These are phyloP conservation scores for Hanseniaspora meyeri DNA, from an alignment of 805 yeast genomes.

Conservation along the genomic window DNA sequence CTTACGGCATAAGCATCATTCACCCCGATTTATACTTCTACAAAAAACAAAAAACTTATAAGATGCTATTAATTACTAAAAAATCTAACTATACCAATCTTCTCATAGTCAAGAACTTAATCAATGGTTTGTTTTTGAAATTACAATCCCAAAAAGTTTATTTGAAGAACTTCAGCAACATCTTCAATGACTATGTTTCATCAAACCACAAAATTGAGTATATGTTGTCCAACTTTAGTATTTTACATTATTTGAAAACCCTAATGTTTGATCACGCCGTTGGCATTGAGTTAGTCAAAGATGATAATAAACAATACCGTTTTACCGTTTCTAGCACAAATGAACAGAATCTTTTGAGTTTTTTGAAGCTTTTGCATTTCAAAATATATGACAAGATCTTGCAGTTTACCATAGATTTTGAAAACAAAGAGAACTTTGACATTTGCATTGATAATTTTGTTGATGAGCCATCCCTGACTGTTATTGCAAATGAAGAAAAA, in stretches of 20 bases:
- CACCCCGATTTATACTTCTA: conserved; percentile 17
- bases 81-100: conserved; percentile 15
- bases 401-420: conserved; percentile 19
- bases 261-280: conserved; percentile 24
- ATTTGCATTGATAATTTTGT: background rate
- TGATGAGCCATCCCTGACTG: conserved; percentile 2
- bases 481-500: background rate
- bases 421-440: background rate
- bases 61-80: conserved; percentile 14
- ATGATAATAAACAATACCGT: conserved; percentile 13
- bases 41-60: background rate
- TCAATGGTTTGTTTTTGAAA: background rate
- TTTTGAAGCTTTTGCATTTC: conserved; percentile 21
- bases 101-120: background rate
- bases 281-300: conserved; percentile 18
- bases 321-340: conserved; percentile 13
- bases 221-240: background rate
- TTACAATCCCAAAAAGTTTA: background rate
- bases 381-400: conserved; percentile 22
- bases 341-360: conserved; percentile 12
- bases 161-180: conserved; percentile 16
- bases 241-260: conserved; percentile 8
- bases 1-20: conserved; percentile 18
- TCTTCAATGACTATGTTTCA: background rate
- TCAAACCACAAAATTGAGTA: background rate